A percentile compares a stretch with the other conserved stretches of the same genome.
phyloP scores from a whole-genome alignment of 1,139 yeast species.

The Debaryomyces psychrophilus region DNA sequence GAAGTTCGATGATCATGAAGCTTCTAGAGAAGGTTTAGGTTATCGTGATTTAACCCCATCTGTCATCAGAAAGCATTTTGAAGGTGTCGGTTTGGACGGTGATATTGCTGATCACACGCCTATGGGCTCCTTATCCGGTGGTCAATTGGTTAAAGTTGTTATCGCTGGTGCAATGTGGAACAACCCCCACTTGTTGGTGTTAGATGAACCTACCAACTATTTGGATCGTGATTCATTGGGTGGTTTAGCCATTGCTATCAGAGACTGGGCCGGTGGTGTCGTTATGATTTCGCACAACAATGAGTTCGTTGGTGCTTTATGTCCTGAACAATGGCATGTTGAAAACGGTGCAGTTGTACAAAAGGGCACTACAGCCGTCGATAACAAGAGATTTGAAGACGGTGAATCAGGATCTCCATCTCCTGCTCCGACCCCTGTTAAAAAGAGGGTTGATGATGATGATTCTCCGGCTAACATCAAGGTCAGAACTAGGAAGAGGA shows the following conservation, averaged over 20 bases:
- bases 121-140: slow-evolving; percentile 94
- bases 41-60: slow-evolving; percentile 90
- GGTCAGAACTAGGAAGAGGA: slow-evolving; percentile 89
- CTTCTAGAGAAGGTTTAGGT: slow-evolving; percentile 97
- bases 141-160: slow-evolving; percentile 96
- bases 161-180: slow-evolving; percentile 99
- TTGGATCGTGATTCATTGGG: slow-evolving; percentile 97
- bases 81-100: slow-evolving; percentile 95
- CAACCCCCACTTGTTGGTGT: slow-evolving; percentile 95
- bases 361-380: slow-evolving; percentile 78
- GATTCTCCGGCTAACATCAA: slow-evolving; percentile 96
- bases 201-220: slow-evolving; percentile 98
- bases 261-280: slow-evolving; percentile 98
- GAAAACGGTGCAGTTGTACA: slow-evolving; percentile 89
- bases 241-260: slow-evolving; percentile 94
- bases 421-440: slow-evolving; percentile 32
- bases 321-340: slow-evolving; percentile 98
- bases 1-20: slow-evolving; percentile 96
- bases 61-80: slow-evolving; percentile 94
- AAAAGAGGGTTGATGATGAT: slow-evolving; percentile 63
- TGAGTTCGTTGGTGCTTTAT: slow-evolving; percentile 94
- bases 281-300: slow-evolving; percentile 98
- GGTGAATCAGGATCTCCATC: slow-evolving; percentile 42
- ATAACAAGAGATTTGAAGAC: slow-evolving; percentile 79
- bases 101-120: slow-evolving; percentile 99